These are phyloP conservation scores for Fusarium liriodendri DNA, from an alignment of 2,329 filamentous ascomycete species.

Conservation along the genomic window DNA sequence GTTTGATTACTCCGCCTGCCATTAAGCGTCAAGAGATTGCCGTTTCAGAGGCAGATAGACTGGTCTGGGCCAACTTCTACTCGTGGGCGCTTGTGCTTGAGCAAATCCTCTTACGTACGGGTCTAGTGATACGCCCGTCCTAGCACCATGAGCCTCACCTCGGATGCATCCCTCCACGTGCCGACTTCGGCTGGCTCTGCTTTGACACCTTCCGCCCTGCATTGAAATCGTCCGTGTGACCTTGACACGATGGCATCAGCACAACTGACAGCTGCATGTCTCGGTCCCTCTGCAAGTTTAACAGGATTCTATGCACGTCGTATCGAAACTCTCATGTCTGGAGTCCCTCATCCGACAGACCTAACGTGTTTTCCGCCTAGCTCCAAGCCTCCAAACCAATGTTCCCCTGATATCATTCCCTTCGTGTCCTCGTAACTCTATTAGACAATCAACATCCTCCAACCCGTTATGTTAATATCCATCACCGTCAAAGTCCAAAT, in stretches of 20 bases:
- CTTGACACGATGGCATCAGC: neutral
- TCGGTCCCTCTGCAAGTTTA: neutral
- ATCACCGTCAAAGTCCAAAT: constrained; percentile 31
- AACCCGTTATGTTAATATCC: constrained; percentile 30
- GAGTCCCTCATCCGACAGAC: constrained; percentile 3
- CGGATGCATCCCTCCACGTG: neutral
- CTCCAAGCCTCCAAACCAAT: constrained; percentile 27
- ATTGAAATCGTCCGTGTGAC: neutral
- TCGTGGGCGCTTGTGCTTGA: constrained; percentile 13
- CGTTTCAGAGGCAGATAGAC: neutral
- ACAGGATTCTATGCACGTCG: neutral
- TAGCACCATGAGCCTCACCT: neutral
- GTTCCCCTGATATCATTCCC: constrained; percentile 44
- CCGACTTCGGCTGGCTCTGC: neutral
- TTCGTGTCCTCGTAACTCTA: constrained; percentile 48
- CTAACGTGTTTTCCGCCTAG: constrained; percentile 24
- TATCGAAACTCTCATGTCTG: neutral
- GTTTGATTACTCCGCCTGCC: constrained; percentile 27
- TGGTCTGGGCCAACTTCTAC: neutral
- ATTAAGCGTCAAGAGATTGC: constrained; percentile 8
- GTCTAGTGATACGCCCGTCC: neutral
- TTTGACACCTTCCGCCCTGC: neutral
- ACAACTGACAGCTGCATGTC: constrained; percentile 24
- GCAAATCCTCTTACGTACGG: constrained; percentile 30
- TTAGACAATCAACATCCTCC: constrained; percentile 37